Base-by-base conservation (phyloP, 441 rosid genomes). In the Pelargonium fulgidum region DNA sequence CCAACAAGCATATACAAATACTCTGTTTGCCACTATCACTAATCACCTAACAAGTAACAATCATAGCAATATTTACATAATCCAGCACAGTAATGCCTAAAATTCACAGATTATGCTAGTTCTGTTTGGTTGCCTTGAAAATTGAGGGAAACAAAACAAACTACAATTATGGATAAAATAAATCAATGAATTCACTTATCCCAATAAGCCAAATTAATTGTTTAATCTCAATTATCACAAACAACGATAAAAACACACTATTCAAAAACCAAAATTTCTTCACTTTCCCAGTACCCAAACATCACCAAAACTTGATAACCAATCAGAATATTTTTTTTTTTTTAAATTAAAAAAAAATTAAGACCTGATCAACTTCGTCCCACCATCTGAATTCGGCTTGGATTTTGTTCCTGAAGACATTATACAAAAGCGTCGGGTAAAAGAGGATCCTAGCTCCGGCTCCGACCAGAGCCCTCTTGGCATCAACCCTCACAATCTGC, bases 281-380 rank as follows among this genome's bases (percentile, higher is more conserved):
- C 59, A 52, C 59, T 52, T 52, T 52, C 59, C 59, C 59, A 14
- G 59, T n/a, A 52, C 59, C 59, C 59, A 52, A 52, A 52, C 20
- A 52, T 16, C 22, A 52, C 59, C 9, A 52, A 52, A 52, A 52
- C 59, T 20, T 50, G 7, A 50, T 9, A 14, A 52, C 14, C 4
- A 4, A n/a, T 6, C 3, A 66, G 70, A n/a, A n/a, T n/a, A n/a
- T n/a, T n/a, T n/a, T n/a, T n/a, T n/a, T n/a, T n/a, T n/a, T n/a
- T n/a, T n/a, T n/a, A n/a, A n/a, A n/a, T n/a, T n/a, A n/a, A n/a
- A n/a, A n/a, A 22, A 22, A 22, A 22, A 22, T 22, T 22, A 56
- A 26, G 62, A 87, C 96, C 90, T 86, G 87, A 69, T 86, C 93
- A 72, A 87, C 81, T 81, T 81, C 82, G 77, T 89, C 96, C 96